phyloP scores from a whole-genome alignment of 352 stramenopile species.

The Nothophytophthora sp. region DNA sequence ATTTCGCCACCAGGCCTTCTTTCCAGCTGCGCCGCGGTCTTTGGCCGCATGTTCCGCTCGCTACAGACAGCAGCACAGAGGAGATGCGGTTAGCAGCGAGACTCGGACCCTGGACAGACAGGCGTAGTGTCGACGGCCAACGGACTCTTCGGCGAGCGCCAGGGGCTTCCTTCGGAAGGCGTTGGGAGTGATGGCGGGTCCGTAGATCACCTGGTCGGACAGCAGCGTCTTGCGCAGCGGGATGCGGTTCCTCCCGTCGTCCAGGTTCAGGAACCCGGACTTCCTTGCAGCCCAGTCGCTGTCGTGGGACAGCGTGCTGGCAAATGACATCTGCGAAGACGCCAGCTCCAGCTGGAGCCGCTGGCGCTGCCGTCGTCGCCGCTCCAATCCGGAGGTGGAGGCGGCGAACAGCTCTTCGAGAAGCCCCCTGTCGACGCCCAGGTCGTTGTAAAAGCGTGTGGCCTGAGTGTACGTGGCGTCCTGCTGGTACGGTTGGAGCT shows the following conservation, averaged over 20 bases:
- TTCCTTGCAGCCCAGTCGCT: slow-evolving; percentile 11
- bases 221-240: slow-evolving; percentile 47
- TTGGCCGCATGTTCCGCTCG: slow-evolving; percentile 17
- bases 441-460: slow-evolving; percentile 10
- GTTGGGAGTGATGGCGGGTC: slow-evolving; percentile 57
- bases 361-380: slow-evolving; percentile 25
- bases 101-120: too few species aligned
- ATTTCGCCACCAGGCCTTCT: slow-evolving; percentile 39
- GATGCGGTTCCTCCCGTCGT: slow-evolving; percentile 65
- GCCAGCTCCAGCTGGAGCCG: slow-evolving; percentile 20
- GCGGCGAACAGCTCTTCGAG: slow-evolving; percentile 29
- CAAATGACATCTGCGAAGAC: slow-evolving; percentile 3
- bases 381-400: slow-evolving; percentile 26
- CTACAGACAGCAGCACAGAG: slow-evolving; percentile 5
- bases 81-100: slow-evolving; percentile 1
- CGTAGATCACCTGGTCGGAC: slow-evolving; percentile 69
- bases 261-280: slow-evolving; percentile 45
- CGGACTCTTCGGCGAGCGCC: slow-evolving; percentile 20
- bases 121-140: neutral
- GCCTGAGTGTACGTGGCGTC: neutral
- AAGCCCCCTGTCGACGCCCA: slow-evolving; percentile 22
- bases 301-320: slow-evolving; percentile 1
- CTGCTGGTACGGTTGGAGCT: slow-evolving; percentile 7
- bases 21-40: slow-evolving; percentile 30
- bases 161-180: slow-evolving; percentile 25